phyloP scores from a whole-genome alignment of 306 rosid genomes.

The Senna tora region DNA sequence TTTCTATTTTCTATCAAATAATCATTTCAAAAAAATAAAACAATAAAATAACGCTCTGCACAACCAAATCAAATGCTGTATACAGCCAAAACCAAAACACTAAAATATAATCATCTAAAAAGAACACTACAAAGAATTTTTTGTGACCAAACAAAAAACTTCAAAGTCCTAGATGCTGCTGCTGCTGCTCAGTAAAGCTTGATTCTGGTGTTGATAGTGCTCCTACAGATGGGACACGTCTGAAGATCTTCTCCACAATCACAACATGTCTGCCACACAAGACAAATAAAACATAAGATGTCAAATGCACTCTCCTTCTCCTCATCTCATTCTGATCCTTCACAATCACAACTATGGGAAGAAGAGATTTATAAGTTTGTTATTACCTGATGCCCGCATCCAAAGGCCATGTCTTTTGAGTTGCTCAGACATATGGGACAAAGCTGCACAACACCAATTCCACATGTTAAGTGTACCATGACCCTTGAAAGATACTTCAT shows the following conservation, averaged over 20 bases:
- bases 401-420: slow-evolving; percentile 92
- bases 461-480: slow-evolving; percentile 25
- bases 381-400: slow-evolving; percentile 95
- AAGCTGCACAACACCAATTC: slow-evolving; percentile 54
- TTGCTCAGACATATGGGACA: slow-evolving; percentile 86
- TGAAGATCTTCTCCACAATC: slow-evolving; percentile 78
- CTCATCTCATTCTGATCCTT: neutral
- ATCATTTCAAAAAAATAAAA: neutral
- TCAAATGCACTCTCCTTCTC: slow-evolving; percentile 18
- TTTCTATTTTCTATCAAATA: neutral
- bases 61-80: neutral
- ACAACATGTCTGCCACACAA: slow-evolving; percentile 77
- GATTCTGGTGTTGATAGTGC: slow-evolving; percentile 68
- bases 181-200: slow-evolving; percentile 65
- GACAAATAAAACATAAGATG: slow-evolving; percentile 11
- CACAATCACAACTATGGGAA: neutral
- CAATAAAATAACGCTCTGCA: neutral
- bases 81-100: slow-evolving; percentile 30
- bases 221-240: slow-evolving; percentile 90
- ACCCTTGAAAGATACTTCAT: slow-evolving; percentile 5
- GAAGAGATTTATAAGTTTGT: slow-evolving; percentile 14
- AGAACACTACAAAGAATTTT: slow-evolving; percentile 49
- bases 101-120: slow-evolving; percentile 7
- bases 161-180: slow-evolving; percentile 20
- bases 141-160: neutral